Conservation (phyloP, 176 grass and related monocot genomes). For the Chrysopogon serrulatus region DNA sequence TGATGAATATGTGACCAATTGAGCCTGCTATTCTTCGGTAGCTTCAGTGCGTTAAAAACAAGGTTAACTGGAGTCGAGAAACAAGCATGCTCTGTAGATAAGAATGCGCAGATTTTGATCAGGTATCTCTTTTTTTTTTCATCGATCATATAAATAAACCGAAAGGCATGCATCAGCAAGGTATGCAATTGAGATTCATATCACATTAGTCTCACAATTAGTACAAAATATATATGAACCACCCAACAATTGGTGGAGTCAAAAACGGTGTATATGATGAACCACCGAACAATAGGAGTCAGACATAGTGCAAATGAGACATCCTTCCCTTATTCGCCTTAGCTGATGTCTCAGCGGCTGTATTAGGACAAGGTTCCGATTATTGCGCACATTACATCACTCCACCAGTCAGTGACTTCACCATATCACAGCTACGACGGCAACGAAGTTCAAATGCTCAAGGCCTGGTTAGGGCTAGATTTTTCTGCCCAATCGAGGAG, state of each 20-base stretch:
- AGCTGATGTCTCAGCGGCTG: slow-evolving; percentile 1
- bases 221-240: slow-evolving; percentile 1
- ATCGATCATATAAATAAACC: background rate
- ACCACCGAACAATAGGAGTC: slow-evolving; percentile 6
- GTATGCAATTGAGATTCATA: background rate
- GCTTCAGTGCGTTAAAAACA: background rate
- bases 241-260: slow-evolving; percentile 11
- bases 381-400: slow-evolving; percentile 31
- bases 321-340: slow-evolving; percentile 20
- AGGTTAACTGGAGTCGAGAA: background rate
- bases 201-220: background rate
- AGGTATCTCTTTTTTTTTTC: background rate
- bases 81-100: background rate
- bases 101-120: background rate
- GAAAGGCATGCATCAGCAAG: background rate
- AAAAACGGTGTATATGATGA: slow-evolving; percentile 4
- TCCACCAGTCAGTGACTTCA: slow-evolving; percentile 23
- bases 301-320: slow-evolving; percentile 9
- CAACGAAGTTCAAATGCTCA: slow-evolving; percentile 22
- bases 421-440: slow-evolving; percentile 2
- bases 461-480: background rate
- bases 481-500: slow-evolving; percentile 6
- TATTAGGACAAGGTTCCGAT: slow-evolving; percentile 10
- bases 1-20: background rate
- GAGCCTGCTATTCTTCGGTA: background rate